phyloP scores from a whole-genome alignment of 495 filamentous ascomycete genomes.

The Penicillium angulare region DNA sequence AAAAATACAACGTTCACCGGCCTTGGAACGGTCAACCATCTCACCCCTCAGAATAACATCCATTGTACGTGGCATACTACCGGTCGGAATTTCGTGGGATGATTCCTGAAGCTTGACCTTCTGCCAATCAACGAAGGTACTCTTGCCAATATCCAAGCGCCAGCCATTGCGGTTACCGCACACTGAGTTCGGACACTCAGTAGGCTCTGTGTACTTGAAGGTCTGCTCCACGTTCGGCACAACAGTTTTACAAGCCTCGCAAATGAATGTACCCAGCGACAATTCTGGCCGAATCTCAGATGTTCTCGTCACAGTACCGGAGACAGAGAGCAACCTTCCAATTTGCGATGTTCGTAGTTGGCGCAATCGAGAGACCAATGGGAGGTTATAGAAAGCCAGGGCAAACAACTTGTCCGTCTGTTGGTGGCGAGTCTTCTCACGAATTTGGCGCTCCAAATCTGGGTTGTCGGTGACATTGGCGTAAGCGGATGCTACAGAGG shows the following conservation, averaged over 20 bases:
- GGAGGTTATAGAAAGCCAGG: slow-evolving; percentile 94
- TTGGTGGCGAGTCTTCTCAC: slow-evolving; percentile 76
- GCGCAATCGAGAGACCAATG: slow-evolving; percentile 86
- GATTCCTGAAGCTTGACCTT: slow-evolving; percentile 98
- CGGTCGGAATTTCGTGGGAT: slow-evolving; percentile 95
- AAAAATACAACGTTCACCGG: slow-evolving; percentile 97
- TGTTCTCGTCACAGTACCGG: slow-evolving; percentile 92
- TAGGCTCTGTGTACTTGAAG: slow-evolving; percentile 94
- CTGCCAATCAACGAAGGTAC: slow-evolving; percentile 98
- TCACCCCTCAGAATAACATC: slow-evolving; percentile 97
- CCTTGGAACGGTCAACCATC: slow-evolving; percentile 95
- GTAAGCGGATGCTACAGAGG: slow-evolving; percentile 66
- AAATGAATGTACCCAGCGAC: slow-evolving; percentile 87
- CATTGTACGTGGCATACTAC: slow-evolving; percentile 98
- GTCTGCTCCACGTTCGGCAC: slow-evolving; percentile 93
- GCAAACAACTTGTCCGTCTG: slow-evolving; percentile 96
- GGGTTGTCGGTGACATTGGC: slow-evolving; percentile 61
- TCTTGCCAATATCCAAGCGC: slow-evolving; percentile 93
- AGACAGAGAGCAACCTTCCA: slow-evolving; percentile 89
- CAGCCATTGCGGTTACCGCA: slow-evolving; percentile 88
- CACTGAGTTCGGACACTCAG: slow-evolving; percentile 89
- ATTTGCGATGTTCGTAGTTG: slow-evolving; percentile 88
- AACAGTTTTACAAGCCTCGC: slow-evolving; percentile 77
- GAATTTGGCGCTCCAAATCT: slow-evolving; percentile 32
- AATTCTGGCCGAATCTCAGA: slow-evolving; percentile 96